phyloP scores from a whole-genome alignment of 1,284 basidiomycete genomes.

The Cutaneotrichosporon cavernicola region DNA sequence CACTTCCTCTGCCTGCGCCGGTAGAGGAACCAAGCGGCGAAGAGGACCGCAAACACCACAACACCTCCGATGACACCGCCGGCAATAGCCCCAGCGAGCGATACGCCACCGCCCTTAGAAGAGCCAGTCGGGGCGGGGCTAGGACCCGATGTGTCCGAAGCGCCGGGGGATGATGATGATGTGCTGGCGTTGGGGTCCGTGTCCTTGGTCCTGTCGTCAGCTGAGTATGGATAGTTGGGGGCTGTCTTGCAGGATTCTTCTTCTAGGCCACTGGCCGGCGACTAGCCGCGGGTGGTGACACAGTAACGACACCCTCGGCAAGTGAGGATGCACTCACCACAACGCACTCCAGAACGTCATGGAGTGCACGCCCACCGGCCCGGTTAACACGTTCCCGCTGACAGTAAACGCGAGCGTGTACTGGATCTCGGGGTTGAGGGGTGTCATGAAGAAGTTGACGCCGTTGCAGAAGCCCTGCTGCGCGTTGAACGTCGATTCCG shows the following conservation, averaged over 20 bases:
- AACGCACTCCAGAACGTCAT: constrained; percentile 5
- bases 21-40: neutral
- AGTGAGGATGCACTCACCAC: constrained; percentile 1
- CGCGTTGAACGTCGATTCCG: neutral
- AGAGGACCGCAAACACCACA: neutral
- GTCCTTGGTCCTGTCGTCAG: neutral
- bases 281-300: too few relatives aligned
- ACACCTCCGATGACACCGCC: constrained; percentile 9
- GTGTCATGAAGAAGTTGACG: constrained; percentile 6
- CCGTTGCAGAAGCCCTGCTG: constrained; percentile 1
- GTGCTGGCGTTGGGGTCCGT: neutral
- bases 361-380: neutral
- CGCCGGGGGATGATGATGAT: neutral
- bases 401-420: constrained; percentile 7
- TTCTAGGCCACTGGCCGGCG: too few relatives aligned
- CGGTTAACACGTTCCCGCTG: neutral
- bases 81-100: constrained; percentile 4
- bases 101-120: neutral
- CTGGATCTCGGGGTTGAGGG: constrained; percentile 7
- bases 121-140: neutral
- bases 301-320: too few relatives aligned
- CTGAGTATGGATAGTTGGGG: neutral
- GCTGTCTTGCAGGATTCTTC: too few relatives aligned
- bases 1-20: neutral
- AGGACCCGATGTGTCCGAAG: neutral